Base-by-base conservation (phyloP, 345 rosid genomes). In the Arabidopsis arenosa region DNA sequence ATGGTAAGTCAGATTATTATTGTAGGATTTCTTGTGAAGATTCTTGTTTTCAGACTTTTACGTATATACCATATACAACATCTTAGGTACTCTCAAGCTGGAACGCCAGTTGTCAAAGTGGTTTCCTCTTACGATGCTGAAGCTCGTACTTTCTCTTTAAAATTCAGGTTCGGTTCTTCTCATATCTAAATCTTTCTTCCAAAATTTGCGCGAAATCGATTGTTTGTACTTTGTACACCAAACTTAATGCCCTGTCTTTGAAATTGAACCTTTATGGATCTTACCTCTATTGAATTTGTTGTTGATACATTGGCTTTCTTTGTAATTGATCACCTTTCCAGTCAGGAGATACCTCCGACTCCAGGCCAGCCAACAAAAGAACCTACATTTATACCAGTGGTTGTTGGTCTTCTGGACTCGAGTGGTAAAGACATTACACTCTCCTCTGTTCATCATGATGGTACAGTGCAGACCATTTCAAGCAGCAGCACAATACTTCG, bases 51-150 rank as follows among this genome's bases (percentile, higher is more conserved):
- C 56, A 49, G 69, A 15, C 47, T 44, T 43, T 9, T 66, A 59
- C 68, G n/a, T 26, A 30, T 55, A 5, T 35, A 40, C 68, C 13
- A 17, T 53, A 17, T 45, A n/a, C 12, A 36, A 73, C 74, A 61
- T 74, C 59, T 26, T 80, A 96, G 99, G 99, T 96, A 96, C 82
- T 93, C 98, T 45, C 98, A 96, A 86, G 97, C 99, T 56, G 99
- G 99, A 66, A 96, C 99, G 12, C 99, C 98, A 63, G 33, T 78
- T n/a, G 85, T 95, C 76, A 90, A 91, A 83, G 98, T 88, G 68
- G 75, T 85, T 37, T 90, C 99, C 14, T 81, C 85, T 71, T 95
- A 92, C 40, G 51, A 88, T 81, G 86, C 93, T 62, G 96, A 87
- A 70, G 85, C 92, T 76, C 85, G 13, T 79, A 86, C 92, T 37